Evolutionary conservation across 2,329 filamentous ascomycete genomes (phyloP), one percentile per base, ranked within the genome.

Genomic region (Didymosphaeria variabile): DNA sequence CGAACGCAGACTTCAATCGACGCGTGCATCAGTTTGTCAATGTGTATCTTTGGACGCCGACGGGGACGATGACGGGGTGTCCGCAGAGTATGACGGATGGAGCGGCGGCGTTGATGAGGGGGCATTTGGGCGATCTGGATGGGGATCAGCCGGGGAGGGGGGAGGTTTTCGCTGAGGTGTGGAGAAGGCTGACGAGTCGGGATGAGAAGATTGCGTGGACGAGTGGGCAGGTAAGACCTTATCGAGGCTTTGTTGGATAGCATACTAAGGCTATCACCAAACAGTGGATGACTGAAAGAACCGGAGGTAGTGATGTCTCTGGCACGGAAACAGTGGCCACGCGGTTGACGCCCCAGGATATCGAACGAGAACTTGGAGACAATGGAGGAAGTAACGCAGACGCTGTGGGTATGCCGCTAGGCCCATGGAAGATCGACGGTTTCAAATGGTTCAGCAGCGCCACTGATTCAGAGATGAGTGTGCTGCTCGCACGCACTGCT

Each of bases 361-460:
- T 79, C n/a, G 68, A 68, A 10, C 59, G 60, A 55, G 65, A 71
- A 29, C 65, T 29, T 58, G 69, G 10, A 12, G 32, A 76, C 58
- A 69, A 10, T 10, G 31, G 76, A 63, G 55, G 66, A 56, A 26
- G 38, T 5, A 73, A 19, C 1, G 8, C 15, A 46, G 74, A 78
- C 45, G 67, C 74, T 2, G 64, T 70, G 10, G 71, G 70, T 1
- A 69, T 71, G 59, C 78, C 77, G 5, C 74, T 90, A 0, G 88
- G 88, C 0, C 85, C 86, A 0, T 90, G 86, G 85, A 78, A 74
- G 6, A 83, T 92, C 61, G 83, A 81, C 36, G 90, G 90, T 0
- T 91, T 91, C 82, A 91, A 92, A 69, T 92, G 89, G 84, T 91
- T 91, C 77, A 88, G 86, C 42, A 87, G 84, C 3, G 89, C 88